These are phyloP conservation scores for Rosa lucieae DNA, from an alignment of 306 rosid genomes.

Conservation along the genomic window DNA sequence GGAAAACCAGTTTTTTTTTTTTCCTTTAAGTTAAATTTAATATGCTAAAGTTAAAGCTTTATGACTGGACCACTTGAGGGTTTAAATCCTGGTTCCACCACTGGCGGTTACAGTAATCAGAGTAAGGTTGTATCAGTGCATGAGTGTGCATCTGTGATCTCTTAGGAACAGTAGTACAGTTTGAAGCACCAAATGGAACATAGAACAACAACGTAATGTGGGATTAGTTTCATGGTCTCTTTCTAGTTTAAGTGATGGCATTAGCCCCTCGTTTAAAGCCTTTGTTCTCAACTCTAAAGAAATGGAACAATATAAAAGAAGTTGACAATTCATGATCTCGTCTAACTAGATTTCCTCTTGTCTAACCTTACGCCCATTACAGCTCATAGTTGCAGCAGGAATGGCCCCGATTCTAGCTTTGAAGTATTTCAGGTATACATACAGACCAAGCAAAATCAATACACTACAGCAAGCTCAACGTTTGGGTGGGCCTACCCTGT, in stretches of 20 bases:
- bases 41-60: too few relatives aligned
- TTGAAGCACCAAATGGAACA: not conserved
- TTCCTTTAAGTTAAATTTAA: too few relatives aligned
- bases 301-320: not conserved
- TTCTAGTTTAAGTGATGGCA: not conserved
- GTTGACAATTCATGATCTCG: not conserved
- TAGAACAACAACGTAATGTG: not conserved
- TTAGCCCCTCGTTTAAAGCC: not conserved
- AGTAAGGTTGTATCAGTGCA: too few relatives aligned
- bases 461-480: slow-evolving; percentile 95
- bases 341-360: not conserved
- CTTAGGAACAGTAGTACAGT: not conserved
- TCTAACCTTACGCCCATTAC: slow-evolving; percentile 31
- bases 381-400: slow-evolving; percentile 91
- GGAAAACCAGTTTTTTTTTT: too few relatives aligned
- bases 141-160: not conserved
- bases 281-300: not conserved
- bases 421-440: slow-evolving; percentile 84
- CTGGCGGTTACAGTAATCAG: too few relatives aligned
- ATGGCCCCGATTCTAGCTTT: slow-evolving; percentile 96
- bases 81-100: too few relatives aligned
- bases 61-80: too few relatives aligned
- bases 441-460: slow-evolving; percentile 89
- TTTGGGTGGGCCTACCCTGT: slow-evolving; percentile 87
- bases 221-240: slow-evolving; percentile 4